These are phyloP conservation scores for Talaromyces verruculosus DNA, from an alignment of 2,329 filamentous ascomycete genomes.

Conservation along the genomic window DNA sequence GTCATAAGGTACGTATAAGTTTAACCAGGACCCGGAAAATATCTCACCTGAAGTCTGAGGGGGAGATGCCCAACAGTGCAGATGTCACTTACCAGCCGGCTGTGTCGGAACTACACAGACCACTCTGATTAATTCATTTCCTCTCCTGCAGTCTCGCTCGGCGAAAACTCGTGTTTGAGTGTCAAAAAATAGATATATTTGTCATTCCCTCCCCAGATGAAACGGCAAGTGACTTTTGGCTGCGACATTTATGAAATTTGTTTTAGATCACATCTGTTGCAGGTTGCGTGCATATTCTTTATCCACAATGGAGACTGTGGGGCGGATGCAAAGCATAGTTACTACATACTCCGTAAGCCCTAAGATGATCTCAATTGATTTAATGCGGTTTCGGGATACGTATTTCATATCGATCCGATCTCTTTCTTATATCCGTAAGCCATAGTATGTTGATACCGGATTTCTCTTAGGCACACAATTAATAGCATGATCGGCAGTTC, in stretches of 20 bases:
- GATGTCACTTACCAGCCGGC: neutral
- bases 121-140: neutral
- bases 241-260: constrained; percentile 6
- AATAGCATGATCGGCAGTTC: neutral
- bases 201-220: neutral
- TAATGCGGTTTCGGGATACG: neutral
- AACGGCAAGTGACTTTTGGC: constrained; percentile 5
- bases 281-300: neutral
- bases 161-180: neutral
- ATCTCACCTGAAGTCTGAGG: neutral
- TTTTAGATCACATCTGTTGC: constrained; percentile 2
- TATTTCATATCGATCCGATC: neutral
- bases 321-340: constrained; percentile 1
- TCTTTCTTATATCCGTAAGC: neutral
- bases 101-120: neutral
- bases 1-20: neutral
- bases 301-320: constrained; percentile 8
- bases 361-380: neutral
- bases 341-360: neutral
- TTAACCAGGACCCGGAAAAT: neutral
- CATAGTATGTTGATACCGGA: neutral
- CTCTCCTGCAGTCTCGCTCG: neutral
- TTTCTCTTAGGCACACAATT: neutral
- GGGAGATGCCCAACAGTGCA: neutral
- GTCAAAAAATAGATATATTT: neutral